Evolutionary conservation across 768 basidiomycete species (phyloP).

Genomic region (Suillus plorans): DNA sequence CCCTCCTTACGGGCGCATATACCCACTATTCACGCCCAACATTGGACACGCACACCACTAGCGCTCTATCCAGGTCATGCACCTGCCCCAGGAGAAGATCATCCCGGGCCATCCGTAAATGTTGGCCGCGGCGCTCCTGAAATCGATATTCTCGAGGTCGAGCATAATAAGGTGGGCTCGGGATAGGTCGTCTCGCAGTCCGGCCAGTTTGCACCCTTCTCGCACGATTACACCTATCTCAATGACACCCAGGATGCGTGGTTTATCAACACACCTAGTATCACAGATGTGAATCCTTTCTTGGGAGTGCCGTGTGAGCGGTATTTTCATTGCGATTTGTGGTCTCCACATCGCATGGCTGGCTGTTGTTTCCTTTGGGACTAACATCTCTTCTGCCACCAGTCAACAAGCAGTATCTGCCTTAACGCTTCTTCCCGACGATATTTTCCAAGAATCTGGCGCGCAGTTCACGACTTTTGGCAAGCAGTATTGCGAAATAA

Average conservation of each 20-base stretch:
- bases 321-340: neutral
- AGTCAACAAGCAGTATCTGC: slow-evolving; percentile 51
- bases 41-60: neutral
- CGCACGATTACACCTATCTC: slow-evolving; percentile 41
- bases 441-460: slow-evolving; percentile 58
- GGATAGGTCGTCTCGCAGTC: slow-evolving; percentile 73
- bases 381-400: neutral
- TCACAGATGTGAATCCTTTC: slow-evolving; percentile 36
- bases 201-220: slow-evolving; percentile 68
- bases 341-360: neutral
- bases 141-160: slow-evolving; percentile 81
- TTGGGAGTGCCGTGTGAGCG: slow-evolving; percentile 50
- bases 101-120: slow-evolving; percentile 62
- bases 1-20: slow-evolving; percentile 7
- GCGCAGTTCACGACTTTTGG: slow-evolving; percentile 49
- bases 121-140: slow-evolving; percentile 76
- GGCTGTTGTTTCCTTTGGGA: neutral
- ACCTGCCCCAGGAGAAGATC: slow-evolving; percentile 74
- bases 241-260: slow-evolving; percentile 35
- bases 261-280: slow-evolving; percentile 34
- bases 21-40: neutral
- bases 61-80: slow-evolving; percentile 50
- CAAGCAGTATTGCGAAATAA: slow-evolving; percentile 18
- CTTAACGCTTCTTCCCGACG: slow-evolving; percentile 39
- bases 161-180: slow-evolving; percentile 50